These are phyloP conservation scores for Nymphaea colorata DNA, from an alignment of 164 flowering plant species.

Conservation along the genomic window DNA sequence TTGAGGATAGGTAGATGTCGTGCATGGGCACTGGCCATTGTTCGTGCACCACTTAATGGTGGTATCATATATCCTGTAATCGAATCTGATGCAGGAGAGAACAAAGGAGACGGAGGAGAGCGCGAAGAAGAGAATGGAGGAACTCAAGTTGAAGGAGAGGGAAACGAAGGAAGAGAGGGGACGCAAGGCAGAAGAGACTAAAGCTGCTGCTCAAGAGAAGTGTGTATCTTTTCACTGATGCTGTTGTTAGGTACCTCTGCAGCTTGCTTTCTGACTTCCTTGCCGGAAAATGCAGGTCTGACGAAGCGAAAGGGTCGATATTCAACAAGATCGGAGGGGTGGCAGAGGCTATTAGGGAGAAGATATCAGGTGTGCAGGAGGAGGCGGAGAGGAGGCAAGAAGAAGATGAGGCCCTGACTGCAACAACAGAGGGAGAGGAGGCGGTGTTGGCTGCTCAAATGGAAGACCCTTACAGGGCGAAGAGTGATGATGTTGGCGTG, in stretches of 20 bases:
- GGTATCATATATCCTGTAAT: background rate
- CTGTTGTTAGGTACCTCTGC: too few relatives aligned
- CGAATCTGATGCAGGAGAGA: constrained; percentile 36
- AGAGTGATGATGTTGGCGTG: constrained; percentile 40
- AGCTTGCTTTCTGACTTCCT: background rate
- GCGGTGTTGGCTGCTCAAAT: constrained; percentile 29
- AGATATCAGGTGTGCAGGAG: constrained; percentile 13
- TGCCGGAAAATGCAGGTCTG: background rate
- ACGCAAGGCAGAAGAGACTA: constrained; percentile 9
- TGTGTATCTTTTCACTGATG: background rate
- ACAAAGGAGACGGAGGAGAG: constrained; percentile 29
- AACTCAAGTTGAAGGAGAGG: constrained; percentile 16
- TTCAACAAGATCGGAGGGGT: constrained; percentile 17
- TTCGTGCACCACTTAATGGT: background rate
- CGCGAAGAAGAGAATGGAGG: constrained; percentile 41
- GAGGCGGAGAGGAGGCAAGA: background rate
- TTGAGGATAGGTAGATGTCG: background rate
- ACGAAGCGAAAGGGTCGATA: constrained; percentile 9
- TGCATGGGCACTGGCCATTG: background rate
- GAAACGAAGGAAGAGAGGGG: constrained; percentile 3
- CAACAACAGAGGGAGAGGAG: constrained; percentile 11
- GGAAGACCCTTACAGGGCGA: constrained; percentile 15
- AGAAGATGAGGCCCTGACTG: background rate
- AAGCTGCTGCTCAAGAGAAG: background rate
- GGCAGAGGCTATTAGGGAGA: constrained; percentile 25